Base-by-base conservation (phyloP, 257 asterid genomes). In the Salvia splendens region DNA sequence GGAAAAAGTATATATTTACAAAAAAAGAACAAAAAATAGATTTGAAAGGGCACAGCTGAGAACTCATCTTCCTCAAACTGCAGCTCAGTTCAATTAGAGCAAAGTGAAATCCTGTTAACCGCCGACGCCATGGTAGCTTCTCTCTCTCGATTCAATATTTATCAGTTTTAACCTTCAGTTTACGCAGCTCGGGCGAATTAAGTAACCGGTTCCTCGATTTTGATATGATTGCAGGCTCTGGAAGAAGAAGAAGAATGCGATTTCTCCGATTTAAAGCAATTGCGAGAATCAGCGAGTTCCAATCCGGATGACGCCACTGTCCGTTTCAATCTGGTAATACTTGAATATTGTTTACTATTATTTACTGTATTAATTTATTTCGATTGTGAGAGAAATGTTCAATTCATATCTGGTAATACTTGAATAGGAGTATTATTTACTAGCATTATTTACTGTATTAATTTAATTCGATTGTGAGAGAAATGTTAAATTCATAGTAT, bases 241-340 rank as follows among this genome's bases (percentile, higher is more conserved):
- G 75, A 68, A 66, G 82, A 69, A 61, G 80, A 73, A 59, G 83
- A 79, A 32, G 73, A 71, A 1, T 24, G 30, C 35, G 73, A 68
- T 20, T 49, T 11, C 12, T 67, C 57, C 62, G 73, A 36, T 28
- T 9, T 76, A 53, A 78, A 75, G 58, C 78, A 73, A 64, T 42
- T 88, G 82, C 81, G 82, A 46, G 80, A 88, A 67, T 78, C 78
- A 14, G 59, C 82, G 55, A 72, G 69, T 67, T 78, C 87, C 67
- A 81, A 79, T 52, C 89, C 89, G 0, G 81, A 62, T 50, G 90
- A 88, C 67, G 74, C 95, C 7, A 71, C 84, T 36, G 76, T 80
- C 58, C 95, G 76, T 68, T 85, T 93, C 61, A 77, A 86, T 60
- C 87, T 90, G 77, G 97, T 89, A 80, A 50, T 8, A 8, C 12